These are phyloP conservation scores for Fusarium sp. DNA, from an alignment of 2,329 filamentous ascomycete species.

Conservation along the genomic window DNA sequence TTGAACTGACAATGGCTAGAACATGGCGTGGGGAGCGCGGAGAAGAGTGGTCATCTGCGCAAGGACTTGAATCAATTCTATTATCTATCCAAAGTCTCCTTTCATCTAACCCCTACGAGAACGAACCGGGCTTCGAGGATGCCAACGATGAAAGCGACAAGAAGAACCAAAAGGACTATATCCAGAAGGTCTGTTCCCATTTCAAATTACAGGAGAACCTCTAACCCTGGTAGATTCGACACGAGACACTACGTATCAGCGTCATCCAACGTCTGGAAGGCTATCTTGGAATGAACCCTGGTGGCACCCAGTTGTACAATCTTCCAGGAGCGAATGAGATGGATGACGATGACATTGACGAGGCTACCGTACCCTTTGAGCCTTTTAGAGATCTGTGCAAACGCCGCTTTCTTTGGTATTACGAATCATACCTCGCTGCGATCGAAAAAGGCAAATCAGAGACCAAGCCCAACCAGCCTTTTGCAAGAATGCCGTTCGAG, in stretches of 20 bases:
- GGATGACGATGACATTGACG: slow-evolving; percentile 65
- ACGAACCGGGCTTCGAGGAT: slow-evolving; percentile 93
- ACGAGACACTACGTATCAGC: slow-evolving; percentile 88
- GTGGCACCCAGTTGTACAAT: slow-evolving; percentile 54
- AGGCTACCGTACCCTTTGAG: slow-evolving; percentile 72
- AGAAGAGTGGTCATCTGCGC: slow-evolving; percentile 96
- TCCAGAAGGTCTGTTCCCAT: slow-evolving; percentile 72
- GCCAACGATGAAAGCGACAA: slow-evolving; percentile 75
- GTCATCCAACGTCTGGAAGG: slow-evolving; percentile 87
- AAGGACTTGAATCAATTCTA: slow-evolving; percentile 92
- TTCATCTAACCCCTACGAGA: slow-evolving; percentile 93
- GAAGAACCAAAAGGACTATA: slow-evolving; percentile 78
- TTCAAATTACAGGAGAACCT: background rate
- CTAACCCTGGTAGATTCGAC: slow-evolving; percentile 73
- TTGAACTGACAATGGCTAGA: slow-evolving; percentile 58
- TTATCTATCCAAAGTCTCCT: slow-evolving; percentile 97
- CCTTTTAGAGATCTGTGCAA: slow-evolving; percentile 93
- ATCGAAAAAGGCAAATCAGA: slow-evolving; percentile 74
- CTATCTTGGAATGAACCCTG: slow-evolving; percentile 72
- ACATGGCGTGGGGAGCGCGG: slow-evolving; percentile 93
- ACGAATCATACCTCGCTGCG: slow-evolving; percentile 81
- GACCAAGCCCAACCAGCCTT: slow-evolving; percentile 70
- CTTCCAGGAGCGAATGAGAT: slow-evolving; percentile 46
- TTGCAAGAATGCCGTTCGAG: slow-evolving; percentile 91
- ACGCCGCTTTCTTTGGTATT: slow-evolving; percentile 94